Percentiles rank a stretch among this genome's conserved stretches.
Evolutionary conservation across 345 rosid species (phyloP).

Genomic region (Tarenaya hassleriana): DNA sequence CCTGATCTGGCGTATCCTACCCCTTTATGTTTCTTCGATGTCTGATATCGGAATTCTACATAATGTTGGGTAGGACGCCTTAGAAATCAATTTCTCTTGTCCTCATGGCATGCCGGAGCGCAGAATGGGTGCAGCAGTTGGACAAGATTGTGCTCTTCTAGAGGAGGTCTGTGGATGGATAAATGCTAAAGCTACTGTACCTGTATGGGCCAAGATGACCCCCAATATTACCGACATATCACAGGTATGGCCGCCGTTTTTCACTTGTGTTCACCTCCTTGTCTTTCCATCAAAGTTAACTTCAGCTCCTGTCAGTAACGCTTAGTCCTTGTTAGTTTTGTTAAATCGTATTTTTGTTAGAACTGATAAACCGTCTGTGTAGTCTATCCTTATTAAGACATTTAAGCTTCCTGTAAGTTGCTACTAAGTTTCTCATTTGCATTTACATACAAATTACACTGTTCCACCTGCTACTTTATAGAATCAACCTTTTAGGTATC

Average conservation of each 20-base stretch:
- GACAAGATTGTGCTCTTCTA: constrained; percentile 77
- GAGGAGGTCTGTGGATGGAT: constrained; percentile 96
- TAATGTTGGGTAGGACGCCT: constrained; percentile 57
- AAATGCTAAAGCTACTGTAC: constrained; percentile 89
- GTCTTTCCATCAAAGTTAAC: not conserved
- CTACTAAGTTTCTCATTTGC: no score
- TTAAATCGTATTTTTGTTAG: no score
- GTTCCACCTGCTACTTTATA: no score
- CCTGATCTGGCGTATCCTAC: not conserved
- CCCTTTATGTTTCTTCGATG: not conserved
- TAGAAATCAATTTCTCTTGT: constrained; percentile 93
- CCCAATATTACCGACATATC: constrained; percentile 96
- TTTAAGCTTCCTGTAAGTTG: no score
- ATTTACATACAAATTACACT: no score
- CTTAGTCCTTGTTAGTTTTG: not conserved
- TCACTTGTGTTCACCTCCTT: not conserved
- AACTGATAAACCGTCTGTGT: no score
- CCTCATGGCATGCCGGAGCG: constrained; percentile 99
- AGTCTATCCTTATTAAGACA: no score
- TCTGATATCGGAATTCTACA: not conserved
- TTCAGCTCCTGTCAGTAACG: not conserved
- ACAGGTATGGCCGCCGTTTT: constrained; percentile 36
- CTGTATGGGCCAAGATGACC: constrained; percentile 99
- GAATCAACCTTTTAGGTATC: no score
- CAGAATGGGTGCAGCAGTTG: constrained; percentile 97